Conservation (phyloP, 1,284 basidiomycete species). For the Tylopilus sp. region DNA sequence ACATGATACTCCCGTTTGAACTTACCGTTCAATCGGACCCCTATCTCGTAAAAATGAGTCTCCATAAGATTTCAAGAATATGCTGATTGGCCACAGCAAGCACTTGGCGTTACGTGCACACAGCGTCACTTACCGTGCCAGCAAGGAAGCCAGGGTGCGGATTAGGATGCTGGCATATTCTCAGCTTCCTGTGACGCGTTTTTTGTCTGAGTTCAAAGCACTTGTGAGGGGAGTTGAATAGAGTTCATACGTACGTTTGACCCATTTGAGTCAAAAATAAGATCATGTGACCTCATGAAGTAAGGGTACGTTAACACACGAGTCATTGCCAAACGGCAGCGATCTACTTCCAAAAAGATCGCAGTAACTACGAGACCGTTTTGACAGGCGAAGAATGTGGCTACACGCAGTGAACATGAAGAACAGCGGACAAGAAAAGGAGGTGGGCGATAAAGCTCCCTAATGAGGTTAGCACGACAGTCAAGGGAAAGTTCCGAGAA, state of each 20-base stretch:
- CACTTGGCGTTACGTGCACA: neutral
- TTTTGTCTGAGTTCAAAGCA: constrained; percentile 33
- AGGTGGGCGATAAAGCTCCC: constrained; percentile 16
- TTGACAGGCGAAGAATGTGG: constrained; percentile 22
- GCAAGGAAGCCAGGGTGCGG: constrained; percentile 10
- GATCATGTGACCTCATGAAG: constrained; percentile 22
- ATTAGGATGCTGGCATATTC: constrained; percentile 23
- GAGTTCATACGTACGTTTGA: constrained; percentile 33
- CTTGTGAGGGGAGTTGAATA: constrained; percentile 16
- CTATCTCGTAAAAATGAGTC: constrained; percentile 24
- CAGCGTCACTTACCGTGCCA: constrained; percentile 9
- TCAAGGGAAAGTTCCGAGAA: constrained; percentile 12
- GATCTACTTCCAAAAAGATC: constrained; percentile 19
- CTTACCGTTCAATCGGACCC: constrained; percentile 14
- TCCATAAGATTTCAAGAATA: constrained; percentile 2
- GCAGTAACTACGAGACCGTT: constrained; percentile 3
- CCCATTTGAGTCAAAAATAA: constrained; percentile 1
- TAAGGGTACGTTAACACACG: too few species aligned
- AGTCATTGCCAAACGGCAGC: constrained; percentile 14
- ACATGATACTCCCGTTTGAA: neutral
- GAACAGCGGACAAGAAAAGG: constrained; percentile 13
- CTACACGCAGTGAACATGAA: constrained; percentile 34
- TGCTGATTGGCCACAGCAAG: constrained; percentile 16
- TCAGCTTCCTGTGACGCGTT: constrained; percentile 23
- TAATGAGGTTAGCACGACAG: constrained; percentile 14